Base-by-base conservation (phyloP, 179 eudicot genomes). In the Actinidia chinensis region DNA sequence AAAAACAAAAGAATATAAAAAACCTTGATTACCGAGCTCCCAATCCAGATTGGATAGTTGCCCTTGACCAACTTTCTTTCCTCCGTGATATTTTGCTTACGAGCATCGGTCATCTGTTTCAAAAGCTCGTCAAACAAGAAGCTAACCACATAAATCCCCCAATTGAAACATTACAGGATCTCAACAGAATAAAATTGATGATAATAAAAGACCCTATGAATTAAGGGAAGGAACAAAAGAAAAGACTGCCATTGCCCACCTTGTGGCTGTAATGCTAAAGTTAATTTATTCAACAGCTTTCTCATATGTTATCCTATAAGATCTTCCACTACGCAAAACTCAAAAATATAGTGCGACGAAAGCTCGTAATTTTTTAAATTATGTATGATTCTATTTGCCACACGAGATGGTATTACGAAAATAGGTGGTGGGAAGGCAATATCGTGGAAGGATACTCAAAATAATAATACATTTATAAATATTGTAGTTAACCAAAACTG, bases 81-180 rank as follows among this genome's bases (percentile, higher is more conserved):
- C 85, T 87, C 92, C 5, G 42, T 67, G 87, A 94, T 84, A 97
- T 90, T 79, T 83, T 89, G 86, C 98, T 91, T 91, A 61, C 94
- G 93, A 78, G 97, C 93, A 88, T 94, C 98, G 42, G 96, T 92
- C 98, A 94, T 94, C 98, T 94, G 92, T 63, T 42, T 36, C 74
- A 68, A 54, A 56, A 74, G 42, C 71, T 71, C n/a, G n/a, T n/a
- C n/a, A 77, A 81, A 25, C 25, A 81, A 46, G n/a, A 1, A 76
- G n/a, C 71, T 66, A 17, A 50, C 25, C 40, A 22, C 50, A 36
- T 15, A 14, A 47, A 33, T 17, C 42, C 7, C 7, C 40, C 14
- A 48, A 5, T 5, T 50, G 15, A 12, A 47, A 69, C 10, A 10
- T 7, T 50, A 48, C 8, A 10, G 25, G 25, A 69, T 5, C 72